These are phyloP conservation scores for Oryza glumipatula DNA, from an alignment of 176 grass and related monocot genomes.

Conservation along the genomic window DNA sequence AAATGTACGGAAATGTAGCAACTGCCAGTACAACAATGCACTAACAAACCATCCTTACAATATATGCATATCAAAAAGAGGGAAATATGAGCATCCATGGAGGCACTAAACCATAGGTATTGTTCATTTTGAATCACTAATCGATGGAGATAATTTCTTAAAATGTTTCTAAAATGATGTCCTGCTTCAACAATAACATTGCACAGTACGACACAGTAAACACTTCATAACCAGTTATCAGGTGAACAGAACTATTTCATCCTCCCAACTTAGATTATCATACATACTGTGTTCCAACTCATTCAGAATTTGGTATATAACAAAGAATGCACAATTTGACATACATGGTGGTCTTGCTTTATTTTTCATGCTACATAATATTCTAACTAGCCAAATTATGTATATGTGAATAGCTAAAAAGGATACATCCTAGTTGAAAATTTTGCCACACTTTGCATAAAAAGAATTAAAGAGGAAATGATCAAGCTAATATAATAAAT, in stretches of 20 bases:
- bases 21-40: background rate
- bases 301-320: too few species aligned
- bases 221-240: background rate
- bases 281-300: background rate
- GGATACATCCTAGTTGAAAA: background rate
- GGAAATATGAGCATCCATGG: background rate
- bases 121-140: background rate
- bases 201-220: background rate
- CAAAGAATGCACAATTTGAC: too few species aligned
- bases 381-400: background rate
- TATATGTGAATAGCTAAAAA: background rate
- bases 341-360: background rate
- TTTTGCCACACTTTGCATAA: too few species aligned
- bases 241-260: background rate
- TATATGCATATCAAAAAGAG: slow-evolving; percentile 1
- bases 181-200: background rate
- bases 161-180: background rate
- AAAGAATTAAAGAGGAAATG: background rate
- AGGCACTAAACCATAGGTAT: background rate
- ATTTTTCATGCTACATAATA: background rate
- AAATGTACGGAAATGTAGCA: background rate
- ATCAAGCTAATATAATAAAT: slow-evolving; percentile 19
- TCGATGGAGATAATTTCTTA: background rate
- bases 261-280: background rate
- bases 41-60: background rate